Base-by-base conservation (phyloP, 306 rosid species). In the Rosa multiflora region DNA sequence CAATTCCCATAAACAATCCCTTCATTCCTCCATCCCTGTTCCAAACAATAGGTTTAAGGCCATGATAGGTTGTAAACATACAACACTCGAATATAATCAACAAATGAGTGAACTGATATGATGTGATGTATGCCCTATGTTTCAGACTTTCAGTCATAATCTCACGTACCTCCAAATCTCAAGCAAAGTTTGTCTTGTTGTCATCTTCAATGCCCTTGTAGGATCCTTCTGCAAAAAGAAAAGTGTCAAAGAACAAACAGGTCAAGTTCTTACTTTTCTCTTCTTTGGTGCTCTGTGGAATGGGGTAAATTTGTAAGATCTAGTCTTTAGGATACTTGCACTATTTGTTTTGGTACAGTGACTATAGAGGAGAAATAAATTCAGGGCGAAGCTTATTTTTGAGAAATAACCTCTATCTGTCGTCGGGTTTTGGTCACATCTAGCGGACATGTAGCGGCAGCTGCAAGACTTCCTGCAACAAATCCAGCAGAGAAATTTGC, bases 341-440 rank as follows among this genome's bases (percentile, higher is more conserved):
- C 17, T 42, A 18, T 56, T n/a, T 58, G 68, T 74, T 56, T 42
- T 15, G 35, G 42, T 56, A 42, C 67, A 58, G 26, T 58, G 15
- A 55, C 63, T 5, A 73, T 8, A 11, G 21, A 12, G 52, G 15
- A 40, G 77, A 39, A n/a, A 56, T 42, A 40, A 73, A 55, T 11
- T 49, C 37, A 18, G 3, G 43, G 78, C 7, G 10, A 59, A 67
- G 69, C 48, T 63, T 76, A 47, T 81, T 23, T 77, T 76, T 8
- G 67, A 76, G 76, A 85, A 67, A 62, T 52, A 83, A 94, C 99
- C 98, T 92, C 99, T 72, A 95, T 95, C 74, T 95, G 99, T 53
- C 89, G 86, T 48, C 97, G 90, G 42, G 98, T 95, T 91, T 89
- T 90, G 48, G 96, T 97, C 75, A 95, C 99, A 76, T 95, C 99